Base-by-base conservation (phyloP, 2,329 filamentous ascomycete species). In the Periconia macrospinosa region DNA sequence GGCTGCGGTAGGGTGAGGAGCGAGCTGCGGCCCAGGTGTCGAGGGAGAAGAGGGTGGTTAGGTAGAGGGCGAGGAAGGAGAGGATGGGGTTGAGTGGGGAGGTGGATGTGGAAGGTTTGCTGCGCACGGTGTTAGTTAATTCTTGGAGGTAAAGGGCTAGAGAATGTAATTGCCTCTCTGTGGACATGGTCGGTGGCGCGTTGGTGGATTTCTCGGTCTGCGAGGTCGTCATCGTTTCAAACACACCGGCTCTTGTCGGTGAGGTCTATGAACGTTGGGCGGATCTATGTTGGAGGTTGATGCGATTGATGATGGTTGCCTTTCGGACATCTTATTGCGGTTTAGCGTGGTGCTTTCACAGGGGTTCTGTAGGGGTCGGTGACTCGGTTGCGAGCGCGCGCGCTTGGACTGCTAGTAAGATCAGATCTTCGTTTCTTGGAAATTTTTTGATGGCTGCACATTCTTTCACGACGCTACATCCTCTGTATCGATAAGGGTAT, bases 21-120 rank as follows among this genome's bases (percentile, higher is more conserved):
- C 64, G 66, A 9, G 72, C 72, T 11, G 72, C 70, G 47, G 68
- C 57, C 65, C 67, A 72, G 47, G 69, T 63, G 51, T 75, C 72
- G 50, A 73, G 54, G 50, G 62, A 68, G 66, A 75, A 74, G 56
- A 75, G 68, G 0, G 71, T 75, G n/a, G 72, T 73, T 43, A 75
- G 47, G 59, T 75, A 75, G 46, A 75, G 71, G 30, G 69, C 68
- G 54, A 73, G 27, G 66, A 75, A 74, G 58, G 67, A 61, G 30
- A 66, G 50, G 52, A 71, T 45, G 10, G 67, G 61, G 58, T 59
- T 40, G 50, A 41, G 44, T 47, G 46, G 19, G 37, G 75, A 55
- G 78, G 69, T 47, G 23, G 23, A 19, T 17, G 42, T 19, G n/a
- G 49, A 30, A 18, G 20, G 23, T 45, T 23, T 35, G 19, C 33